These are phyloP conservation scores for Fusarium continuum DNA, from an alignment of 2,329 filamentous ascomycete species.

Conservation along the genomic window DNA sequence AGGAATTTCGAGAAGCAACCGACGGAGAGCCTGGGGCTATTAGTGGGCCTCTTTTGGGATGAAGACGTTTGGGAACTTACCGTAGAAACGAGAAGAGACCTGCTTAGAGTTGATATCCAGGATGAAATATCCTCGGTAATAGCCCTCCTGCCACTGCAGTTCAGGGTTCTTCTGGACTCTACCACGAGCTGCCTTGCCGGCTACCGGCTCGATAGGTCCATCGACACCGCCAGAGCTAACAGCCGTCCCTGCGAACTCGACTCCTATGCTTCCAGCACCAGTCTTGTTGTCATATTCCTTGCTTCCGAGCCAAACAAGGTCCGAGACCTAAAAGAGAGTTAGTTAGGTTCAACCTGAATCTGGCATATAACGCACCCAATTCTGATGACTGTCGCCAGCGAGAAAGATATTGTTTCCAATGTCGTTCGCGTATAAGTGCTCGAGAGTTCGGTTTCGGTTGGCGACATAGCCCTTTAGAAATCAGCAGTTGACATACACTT, in stretches of 20 bases:
- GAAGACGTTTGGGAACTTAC: constrained; percentile 21
- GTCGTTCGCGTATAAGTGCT: constrained; percentile 71
- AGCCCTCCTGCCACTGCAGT: constrained; percentile 77
- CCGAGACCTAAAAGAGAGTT: constrained; percentile 58
- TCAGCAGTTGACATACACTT: neutral
- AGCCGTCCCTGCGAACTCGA: constrained; percentile 73
- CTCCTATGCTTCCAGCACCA: constrained; percentile 65
- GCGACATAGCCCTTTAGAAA: constrained; percentile 65
- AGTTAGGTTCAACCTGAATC: accelerated
- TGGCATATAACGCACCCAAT: constrained; percentile 6
- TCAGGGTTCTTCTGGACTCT: constrained; percentile 62
- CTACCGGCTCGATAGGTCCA: constrained; percentile 58
- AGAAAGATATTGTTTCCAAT: constrained; percentile 79
- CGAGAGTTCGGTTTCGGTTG: constrained; percentile 76
- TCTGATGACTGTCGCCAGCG: constrained; percentile 71
- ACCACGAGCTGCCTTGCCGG: constrained; percentile 21
- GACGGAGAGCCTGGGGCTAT: constrained; percentile 55
- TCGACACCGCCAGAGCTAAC: constrained; percentile 51
- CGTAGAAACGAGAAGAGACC: constrained; percentile 72
- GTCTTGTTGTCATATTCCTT: constrained; percentile 62
- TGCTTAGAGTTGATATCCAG: constrained; percentile 65
- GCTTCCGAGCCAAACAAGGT: constrained; percentile 66
- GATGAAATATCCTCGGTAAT: constrained; percentile 79
- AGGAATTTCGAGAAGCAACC: constrained; percentile 65
- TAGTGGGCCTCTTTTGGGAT: accelerated